Conservation (phyloP, 2,329 filamentous ascomycete genomes). For the Sporothrix sp. region DNA sequence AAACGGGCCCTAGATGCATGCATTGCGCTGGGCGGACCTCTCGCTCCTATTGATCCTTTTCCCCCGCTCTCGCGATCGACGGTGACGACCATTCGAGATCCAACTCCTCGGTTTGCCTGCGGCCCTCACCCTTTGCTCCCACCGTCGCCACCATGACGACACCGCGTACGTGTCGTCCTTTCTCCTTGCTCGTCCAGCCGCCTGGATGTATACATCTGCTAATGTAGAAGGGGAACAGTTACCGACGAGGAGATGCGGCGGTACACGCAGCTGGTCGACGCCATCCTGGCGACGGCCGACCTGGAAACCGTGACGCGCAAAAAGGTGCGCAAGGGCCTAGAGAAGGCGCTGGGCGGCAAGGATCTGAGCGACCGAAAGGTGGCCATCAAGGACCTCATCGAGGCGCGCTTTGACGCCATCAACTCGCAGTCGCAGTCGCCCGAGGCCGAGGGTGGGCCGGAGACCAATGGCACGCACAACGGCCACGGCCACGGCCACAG, state of each 20-base stretch:
- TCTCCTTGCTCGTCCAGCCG: neutral
- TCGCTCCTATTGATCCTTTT: too few species aligned
- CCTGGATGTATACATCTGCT: neutral
- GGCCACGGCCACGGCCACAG: slow-evolving; percentile 18
- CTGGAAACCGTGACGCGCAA: slow-evolving; percentile 55
- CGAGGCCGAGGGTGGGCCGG: neutral
- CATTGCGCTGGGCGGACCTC: too few species aligned
- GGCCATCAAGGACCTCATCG: slow-evolving; percentile 62
- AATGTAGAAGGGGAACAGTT: slow-evolving; percentile 36
- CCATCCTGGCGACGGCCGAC: slow-evolving; percentile 47
- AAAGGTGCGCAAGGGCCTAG: slow-evolving; percentile 49
- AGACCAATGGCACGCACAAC: neutral
- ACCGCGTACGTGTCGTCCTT: too few species aligned
- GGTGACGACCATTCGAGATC: too few species aligned
- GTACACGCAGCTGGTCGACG: slow-evolving; percentile 52
- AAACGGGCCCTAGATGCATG: too few species aligned
- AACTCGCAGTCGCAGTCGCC: slow-evolving; percentile 24
- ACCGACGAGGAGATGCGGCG: slow-evolving; percentile 38
- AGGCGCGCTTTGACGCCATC: slow-evolving; percentile 63
- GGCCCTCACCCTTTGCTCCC: too few species aligned
- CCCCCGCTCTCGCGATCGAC: too few species aligned
- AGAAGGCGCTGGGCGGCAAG: slow-evolving; percentile 44
- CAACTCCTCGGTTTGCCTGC: too few species aligned
- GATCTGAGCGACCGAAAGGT: slow-evolving; percentile 53
- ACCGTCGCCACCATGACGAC: slow-evolving; percentile 6